These are phyloP conservation scores for Colletotrichum gloeosporioides DNA, from an alignment of 2,329 filamentous ascomycete species.

Conservation along the genomic window DNA sequence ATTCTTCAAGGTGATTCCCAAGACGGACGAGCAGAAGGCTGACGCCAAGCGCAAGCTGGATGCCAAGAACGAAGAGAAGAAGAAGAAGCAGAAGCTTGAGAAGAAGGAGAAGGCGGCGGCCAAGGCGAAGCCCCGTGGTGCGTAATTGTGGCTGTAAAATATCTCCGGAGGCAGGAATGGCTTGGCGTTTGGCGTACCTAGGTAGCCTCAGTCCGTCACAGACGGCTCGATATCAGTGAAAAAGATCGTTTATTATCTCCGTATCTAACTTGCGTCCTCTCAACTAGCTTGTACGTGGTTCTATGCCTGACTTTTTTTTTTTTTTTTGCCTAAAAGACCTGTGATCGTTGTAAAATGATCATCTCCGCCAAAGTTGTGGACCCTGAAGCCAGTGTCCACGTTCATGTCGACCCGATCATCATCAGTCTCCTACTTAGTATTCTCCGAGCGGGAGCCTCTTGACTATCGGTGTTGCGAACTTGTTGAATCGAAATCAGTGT, in stretches of 20 bases:
- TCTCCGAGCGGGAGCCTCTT: background rate
- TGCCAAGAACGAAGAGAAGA: slow-evolving; percentile 88
- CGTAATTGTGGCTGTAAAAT: slow-evolving; percentile 26
- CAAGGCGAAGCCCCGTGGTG: slow-evolving; percentile 83
- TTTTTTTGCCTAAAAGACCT: background rate
- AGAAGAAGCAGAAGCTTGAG: slow-evolving; percentile 93
- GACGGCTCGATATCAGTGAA: background rate
- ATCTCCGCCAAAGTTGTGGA: background rate
- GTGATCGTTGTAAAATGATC: background rate
- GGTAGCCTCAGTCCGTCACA: background rate
- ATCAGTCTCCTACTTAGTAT: no score
- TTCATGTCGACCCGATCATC: background rate
- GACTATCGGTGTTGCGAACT: no score
- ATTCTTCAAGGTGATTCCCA: slow-evolving; percentile 94
- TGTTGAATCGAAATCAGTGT: background rate
- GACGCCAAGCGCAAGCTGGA: slow-evolving; percentile 91
- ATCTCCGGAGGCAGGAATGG: background rate
- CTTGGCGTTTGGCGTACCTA: background rate
- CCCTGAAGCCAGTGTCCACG: background rate
- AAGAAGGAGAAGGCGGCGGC: slow-evolving; percentile 94
- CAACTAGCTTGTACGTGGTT: background rate
- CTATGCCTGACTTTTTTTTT: background rate
- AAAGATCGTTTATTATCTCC: background rate
- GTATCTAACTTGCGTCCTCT: accelerated
- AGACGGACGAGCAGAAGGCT: slow-evolving; percentile 85